Evolutionary conservation across 345 rosid genomes (phyloP).

Genomic region (Hypericum androsaemum): DNA sequence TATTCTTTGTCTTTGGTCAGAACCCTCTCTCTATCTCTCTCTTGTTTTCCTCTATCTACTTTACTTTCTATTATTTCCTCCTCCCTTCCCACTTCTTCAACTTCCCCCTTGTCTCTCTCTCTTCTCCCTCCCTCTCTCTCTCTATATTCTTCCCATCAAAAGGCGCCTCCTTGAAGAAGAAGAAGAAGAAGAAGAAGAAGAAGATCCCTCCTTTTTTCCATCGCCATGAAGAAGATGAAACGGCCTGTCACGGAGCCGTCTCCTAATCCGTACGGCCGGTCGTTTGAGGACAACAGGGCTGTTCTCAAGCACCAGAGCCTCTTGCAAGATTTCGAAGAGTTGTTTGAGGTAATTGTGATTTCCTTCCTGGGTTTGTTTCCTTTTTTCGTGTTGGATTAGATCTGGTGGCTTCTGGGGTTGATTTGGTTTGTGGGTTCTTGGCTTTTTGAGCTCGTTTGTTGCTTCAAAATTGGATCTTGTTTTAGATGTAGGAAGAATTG

Average conservation of each 20-base stretch:
- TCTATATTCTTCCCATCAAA: conserved; percentile 5
- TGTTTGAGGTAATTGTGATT: conserved; percentile 36
- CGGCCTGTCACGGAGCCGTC: conserved; percentile 18
- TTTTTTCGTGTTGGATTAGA: conserved; percentile 23
- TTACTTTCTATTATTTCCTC: neutral
- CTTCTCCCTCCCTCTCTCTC: conserved; percentile 5
- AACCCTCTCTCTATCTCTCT: conserved; percentile 24
- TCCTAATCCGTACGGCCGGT: conserved; percentile 9
- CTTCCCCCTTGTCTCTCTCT: conserved; percentile 1
- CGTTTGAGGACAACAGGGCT: conserved; percentile 34
- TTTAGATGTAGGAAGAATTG: neutral
- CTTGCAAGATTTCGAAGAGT: conserved; percentile 45
- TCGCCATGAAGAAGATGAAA: conserved; percentile 39
- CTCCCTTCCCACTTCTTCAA: neutral
- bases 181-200: neutral
- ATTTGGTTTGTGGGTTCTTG: conserved; percentile 7
- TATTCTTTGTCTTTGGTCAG: conserved; percentile 65
- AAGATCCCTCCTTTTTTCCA: conserved; percentile 15
- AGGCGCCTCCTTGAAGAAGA: neutral
- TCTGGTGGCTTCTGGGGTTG: conserved; percentile 17
- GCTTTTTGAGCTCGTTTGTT: conserved; percentile 6
- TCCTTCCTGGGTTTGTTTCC: conserved; percentile 1
- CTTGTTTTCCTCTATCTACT: neutral
- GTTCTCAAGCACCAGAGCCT: conserved; percentile 44
- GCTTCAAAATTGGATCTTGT: neutral